Evolutionary conservation across 2,329 filamentous ascomycete genomes (phyloP), one percentile per base, ranked within the genome.

Genomic region (Zymoseptoria brevis): DNA sequence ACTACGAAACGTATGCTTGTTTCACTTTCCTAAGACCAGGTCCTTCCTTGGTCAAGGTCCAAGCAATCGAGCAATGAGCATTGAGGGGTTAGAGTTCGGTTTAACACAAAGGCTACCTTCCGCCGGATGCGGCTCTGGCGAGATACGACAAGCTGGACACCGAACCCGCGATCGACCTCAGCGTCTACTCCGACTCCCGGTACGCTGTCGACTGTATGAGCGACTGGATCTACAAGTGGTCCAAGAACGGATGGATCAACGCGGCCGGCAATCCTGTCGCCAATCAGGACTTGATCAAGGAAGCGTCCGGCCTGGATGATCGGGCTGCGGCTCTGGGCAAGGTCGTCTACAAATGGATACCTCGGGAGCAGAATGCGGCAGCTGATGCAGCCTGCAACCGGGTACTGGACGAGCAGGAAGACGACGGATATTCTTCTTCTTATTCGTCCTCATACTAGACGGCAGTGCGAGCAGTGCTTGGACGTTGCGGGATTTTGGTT

Each of bases 171-270:
- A 49, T 61, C 1, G 19, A 52, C 19, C 16, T 61, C 5, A 59
- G 52, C 1, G 59, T 63, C 19, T n/a, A 52, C 50, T 56, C 61
- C 9, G 57, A 63, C 19, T 63, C 59, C 7, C 22, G 22, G n/a
- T 59, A 63, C 16, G 61, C 59, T 4, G 19, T 60, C 8, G 21
- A 49, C 3, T 61, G 59, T 22, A 63, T 63, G 61, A 57, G 13
- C 6, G n/a, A 55, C 5, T 59, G 59, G 59, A 50, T 61, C 22
- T 41, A 56, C 55, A 59, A 54, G 13, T 61, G 59, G 61, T 16
- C n/a, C 3, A 7, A 22, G 1, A 63, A 59, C 30, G 59, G 55
- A 7, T 63, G 57, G 57, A 53, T 19, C 8, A 63, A 61, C 22
- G 45, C 56, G 3, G 9, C 13, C 2, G 61, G 61, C 21, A 26